Evolutionary conservation across 208 protist genomes (phyloP).

Genomic region (Leishmania turanica): DNA sequence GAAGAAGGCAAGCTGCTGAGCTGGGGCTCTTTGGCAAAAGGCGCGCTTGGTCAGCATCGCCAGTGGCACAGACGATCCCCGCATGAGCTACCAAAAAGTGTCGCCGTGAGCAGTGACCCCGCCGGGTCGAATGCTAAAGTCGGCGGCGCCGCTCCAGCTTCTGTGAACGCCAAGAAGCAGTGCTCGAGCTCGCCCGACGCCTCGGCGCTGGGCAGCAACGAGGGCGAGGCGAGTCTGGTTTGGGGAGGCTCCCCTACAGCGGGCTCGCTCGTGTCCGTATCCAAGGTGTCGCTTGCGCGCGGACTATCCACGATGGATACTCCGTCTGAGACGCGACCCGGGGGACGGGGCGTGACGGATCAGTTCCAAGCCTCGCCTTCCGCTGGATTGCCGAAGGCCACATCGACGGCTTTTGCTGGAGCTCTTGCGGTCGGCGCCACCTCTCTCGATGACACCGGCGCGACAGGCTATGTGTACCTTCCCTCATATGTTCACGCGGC

Average conservation of each 20-base stretch:
- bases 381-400: not conserved
- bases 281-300: not conserved
- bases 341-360: not conserved
- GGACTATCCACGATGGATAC: not conserved
- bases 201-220: not conserved
- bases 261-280: not conserved
- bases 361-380: not conserved
- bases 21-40: constrained; percentile 39
- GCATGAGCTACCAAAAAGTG: not conserved
- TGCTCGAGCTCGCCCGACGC: not conserved
- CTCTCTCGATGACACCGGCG: not conserved
- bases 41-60: constrained; percentile 31
- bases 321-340: not conserved
- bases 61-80: constrained; percentile 1
- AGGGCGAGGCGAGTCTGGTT: not conserved
- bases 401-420: not conserved
- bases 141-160: not conserved
- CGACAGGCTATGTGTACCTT: constrained; percentile 19
- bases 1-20: constrained; percentile 36
- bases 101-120: not conserved
- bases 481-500: constrained; percentile 33
- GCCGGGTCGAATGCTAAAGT: not conserved
- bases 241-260: not conserved
- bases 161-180: not conserved
- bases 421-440: not conserved